Evolutionary conservation across 441 rosid genomes (phyloP), one percentile per base, ranked within the genome.

Genomic region (Erodium texanum): DNA sequence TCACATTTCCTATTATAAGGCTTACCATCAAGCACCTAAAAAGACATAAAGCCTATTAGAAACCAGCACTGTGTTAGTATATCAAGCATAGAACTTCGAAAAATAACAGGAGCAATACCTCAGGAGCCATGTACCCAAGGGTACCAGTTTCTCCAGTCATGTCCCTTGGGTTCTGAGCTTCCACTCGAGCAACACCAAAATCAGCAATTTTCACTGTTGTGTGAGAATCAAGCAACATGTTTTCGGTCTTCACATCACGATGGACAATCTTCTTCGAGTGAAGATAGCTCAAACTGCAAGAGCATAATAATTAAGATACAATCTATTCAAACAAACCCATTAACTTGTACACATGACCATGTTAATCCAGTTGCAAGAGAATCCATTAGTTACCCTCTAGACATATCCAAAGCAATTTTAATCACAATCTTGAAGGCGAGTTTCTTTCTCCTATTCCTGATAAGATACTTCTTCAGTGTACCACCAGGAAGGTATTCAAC

Each of bases 71-170:
- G 45, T 38, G 45, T 38, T 18, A 34, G n/a, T 23, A 19, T 54
- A 10, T 19, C 19, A 16, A 24, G 20, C 11, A 66, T 36, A 14
- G 41, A 8, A 20, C 27, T 22, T 22, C 6, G 41, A 56, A 50
- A 68, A 72, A 62, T 52, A 66, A 66, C 67, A 20, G 48, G 32
- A 15, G 66, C 15, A 58, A 19, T 80, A 90, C 98, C 99, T 93
- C 99, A 50, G 97, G 97, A 76, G 97, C 99, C 97, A 93, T 93
- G 84, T 93, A 91, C 62, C 96, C 96, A 52, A 89, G 96, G 62
- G 97, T 93, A 61, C 99, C 99, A 3, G 99, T 93, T 78, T 91
- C 96, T 66, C 97, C 99, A 24, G 97, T 93, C 99, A 93, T 93
- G 73, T 93, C 99, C 77, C 84, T 89, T 59, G 99, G 96, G 79